Base-by-base conservation (phyloP, 805 yeast genomes). In the Metschnikowia baotianmanensis region DNA sequence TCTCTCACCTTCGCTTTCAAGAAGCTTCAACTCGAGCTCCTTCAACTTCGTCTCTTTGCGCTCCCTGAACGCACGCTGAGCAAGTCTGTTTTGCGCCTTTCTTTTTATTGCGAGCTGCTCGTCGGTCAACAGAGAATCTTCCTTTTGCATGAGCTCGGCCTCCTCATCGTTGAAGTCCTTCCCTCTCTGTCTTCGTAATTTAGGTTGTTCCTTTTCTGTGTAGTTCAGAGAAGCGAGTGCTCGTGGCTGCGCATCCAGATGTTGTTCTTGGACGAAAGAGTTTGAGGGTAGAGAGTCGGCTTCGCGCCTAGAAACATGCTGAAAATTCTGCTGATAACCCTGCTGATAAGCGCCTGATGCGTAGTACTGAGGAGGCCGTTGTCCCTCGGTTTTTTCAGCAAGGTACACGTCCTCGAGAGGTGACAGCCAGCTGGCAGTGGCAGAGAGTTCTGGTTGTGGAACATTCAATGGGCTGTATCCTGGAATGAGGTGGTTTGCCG, bases 11-110 rank as follows among this genome's bases (percentile, higher is more conserved):
- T 83, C 91, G 30, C 84, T 75, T 43, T 72, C 68, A 13, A 66
- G 62, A 45, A 87, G 63, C 57, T 79, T 80, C 3, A 62, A 62
- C 49, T 83, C 82, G 31, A 87, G 67, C 51, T 83, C 89, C 56
- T 81, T 82, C 46, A 84, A 62, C 51, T 76, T 80, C 36, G 78
- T 77, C 58, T 85, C 93, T 59, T 83, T 85, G 36, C 95, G 77
- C 60, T 86, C 90, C 46, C 95, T 69, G 61, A 85, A 87, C 2
- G 95, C 95, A 50, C 89, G 70, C 63, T 87, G 96, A 1, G 95
- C 95, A 9, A 90, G 90, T 53, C 95, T 69, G 57, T 86, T 86
- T 58, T 83, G 93, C 2, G 87, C 88, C 56, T 80, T 84, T 38
- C 86, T 74, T 58, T 78, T 80, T 47, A 73, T 65, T 15, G 71